Base-by-base conservation (phyloP, 179 eudicot species). In the Spinacia oleracea region DNA sequence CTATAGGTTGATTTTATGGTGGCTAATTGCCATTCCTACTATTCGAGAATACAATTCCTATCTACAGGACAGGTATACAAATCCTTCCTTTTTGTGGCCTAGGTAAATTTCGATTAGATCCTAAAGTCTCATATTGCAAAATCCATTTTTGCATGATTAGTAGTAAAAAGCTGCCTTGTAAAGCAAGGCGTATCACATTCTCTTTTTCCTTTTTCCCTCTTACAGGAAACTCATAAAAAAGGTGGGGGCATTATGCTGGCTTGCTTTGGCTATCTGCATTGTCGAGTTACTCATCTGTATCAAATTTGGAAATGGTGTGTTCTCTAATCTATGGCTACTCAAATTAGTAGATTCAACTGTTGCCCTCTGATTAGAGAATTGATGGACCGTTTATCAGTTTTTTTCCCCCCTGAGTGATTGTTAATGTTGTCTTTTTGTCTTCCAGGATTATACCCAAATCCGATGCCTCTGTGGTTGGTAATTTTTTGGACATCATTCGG, bases 1-100 rank as follows among this genome's bases (percentile, higher is more conserved):
- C 59, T 90, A 93, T 85, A 85, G 99, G 86, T 85, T 96, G 84
- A 84, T 92, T 77, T 89, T 96, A 73, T 96, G 99, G 99, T 96
- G 99, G 99, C 86, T 96, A n/a, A 92, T 96, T 77, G 99, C 99
- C 64, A 92, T 96, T 77, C 99, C 99, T 50, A 93, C 99, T 38
- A 91, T 93, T 40, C 96, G 99, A 16, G 99, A 96, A 81, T 96
- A 96, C 90, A 96, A 96, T 83, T 91, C 98, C 60, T 96, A 96
- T 81, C 81, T 96, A 50, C 99, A 93, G 79, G 97, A 96, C 89
- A 89, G 97, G 99, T 96, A 84, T 38, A 9, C 53, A 56, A 77
- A 31, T 56, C 70, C 32, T 15, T 50, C 46, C 21, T 43, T 43
- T 56, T 43, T 14, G 35, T 67, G 21, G 66, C 63, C 59, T 50